A percentile compares a stretch with the other conserved stretches of the same genome.
Evolutionary conservation across 257 asterid genomes (phyloP).

Genomic region (Pogostemon cablin): DNA sequence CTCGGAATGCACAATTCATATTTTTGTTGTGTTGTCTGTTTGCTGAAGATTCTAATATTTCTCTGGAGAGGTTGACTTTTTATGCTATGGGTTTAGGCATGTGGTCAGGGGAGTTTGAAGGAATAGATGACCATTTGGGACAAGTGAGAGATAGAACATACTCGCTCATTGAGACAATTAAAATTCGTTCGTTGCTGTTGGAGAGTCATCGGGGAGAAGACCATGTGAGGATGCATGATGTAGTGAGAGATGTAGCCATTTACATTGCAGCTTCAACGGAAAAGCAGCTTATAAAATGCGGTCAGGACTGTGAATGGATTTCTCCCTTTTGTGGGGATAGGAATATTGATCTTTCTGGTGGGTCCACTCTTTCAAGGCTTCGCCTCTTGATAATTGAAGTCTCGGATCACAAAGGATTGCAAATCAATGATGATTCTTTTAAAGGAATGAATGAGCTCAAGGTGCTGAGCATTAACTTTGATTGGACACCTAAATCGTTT

Average conservation of each 20-base stretch:
- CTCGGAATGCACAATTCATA: not conserved
- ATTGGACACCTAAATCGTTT: not conserved
- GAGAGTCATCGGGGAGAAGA: not conserved
- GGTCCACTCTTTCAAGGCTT: not conserved
- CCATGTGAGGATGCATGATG: constrained; percentile 32
- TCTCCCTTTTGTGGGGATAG: constrained; percentile 1
- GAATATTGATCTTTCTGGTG: not conserved
- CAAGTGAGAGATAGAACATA: constrained; percentile 16
- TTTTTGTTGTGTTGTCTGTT: constrained; percentile 29
- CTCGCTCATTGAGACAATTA: constrained; percentile 5
- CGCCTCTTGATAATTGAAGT: not conserved
- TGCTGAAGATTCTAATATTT: constrained; percentile 25
- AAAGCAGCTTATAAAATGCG: not conserved
- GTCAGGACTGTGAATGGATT: constrained; percentile 23
- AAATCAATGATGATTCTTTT: not conserved
- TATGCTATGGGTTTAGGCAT: constrained; percentile 29
- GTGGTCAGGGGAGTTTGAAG: constrained; percentile 24
- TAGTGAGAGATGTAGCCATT: constrained; percentile 25
- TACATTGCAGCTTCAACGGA: not conserved
- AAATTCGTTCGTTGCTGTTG: constrained; percentile 20
- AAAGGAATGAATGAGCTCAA: not conserved
- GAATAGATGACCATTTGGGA: not conserved
- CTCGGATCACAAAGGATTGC: not conserved
- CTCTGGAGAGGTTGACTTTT: constrained; percentile 1
- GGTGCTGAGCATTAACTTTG: not conserved